Conservation (phyloP, 805 yeast genomes). For the Pichia nakasei region DNA sequence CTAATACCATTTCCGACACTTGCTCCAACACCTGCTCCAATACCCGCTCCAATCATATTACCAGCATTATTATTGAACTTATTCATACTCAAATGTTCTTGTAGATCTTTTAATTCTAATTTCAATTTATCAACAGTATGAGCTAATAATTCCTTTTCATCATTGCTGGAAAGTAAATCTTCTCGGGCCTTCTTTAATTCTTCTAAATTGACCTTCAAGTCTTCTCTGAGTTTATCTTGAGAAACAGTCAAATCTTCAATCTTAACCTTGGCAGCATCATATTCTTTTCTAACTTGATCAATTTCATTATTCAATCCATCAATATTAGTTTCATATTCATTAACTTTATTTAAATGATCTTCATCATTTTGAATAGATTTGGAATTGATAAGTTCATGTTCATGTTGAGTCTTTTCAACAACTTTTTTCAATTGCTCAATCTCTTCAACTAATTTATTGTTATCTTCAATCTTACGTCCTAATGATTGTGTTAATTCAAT, state of each 20-base stretch:
- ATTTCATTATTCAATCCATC: conserved; percentile 48
- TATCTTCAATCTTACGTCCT: conserved; percentile 72
- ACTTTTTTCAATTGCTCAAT: conserved; percentile 44
- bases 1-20: background rate
- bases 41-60: too few species aligned
- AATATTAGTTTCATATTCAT: conserved; percentile 41
- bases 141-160: conserved; percentile 59
- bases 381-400: conserved; percentile 45
- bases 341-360: conserved; percentile 35
- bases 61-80: conserved; percentile 7
- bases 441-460: conserved; percentile 58
- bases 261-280: conserved; percentile 47
- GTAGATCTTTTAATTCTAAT: conserved; percentile 28
- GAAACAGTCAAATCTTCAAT: conserved; percentile 51
- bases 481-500: conserved; percentile 85
- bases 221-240: conserved; percentile 55
- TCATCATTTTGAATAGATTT: conserved; percentile 47
- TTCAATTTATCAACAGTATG: conserved; percentile 49
- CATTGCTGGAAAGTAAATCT: conserved; percentile 48
- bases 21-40: too few species aligned
- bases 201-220: conserved; percentile 51
- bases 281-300: conserved; percentile 43
- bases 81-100: conserved; percentile 21
- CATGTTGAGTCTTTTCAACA: conserved; percentile 44
- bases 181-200: conserved; percentile 54